Evolutionary conservation across 148 eudicot genomes (phyloP).

Genomic region (Chenopodium berlandieri): DNA sequence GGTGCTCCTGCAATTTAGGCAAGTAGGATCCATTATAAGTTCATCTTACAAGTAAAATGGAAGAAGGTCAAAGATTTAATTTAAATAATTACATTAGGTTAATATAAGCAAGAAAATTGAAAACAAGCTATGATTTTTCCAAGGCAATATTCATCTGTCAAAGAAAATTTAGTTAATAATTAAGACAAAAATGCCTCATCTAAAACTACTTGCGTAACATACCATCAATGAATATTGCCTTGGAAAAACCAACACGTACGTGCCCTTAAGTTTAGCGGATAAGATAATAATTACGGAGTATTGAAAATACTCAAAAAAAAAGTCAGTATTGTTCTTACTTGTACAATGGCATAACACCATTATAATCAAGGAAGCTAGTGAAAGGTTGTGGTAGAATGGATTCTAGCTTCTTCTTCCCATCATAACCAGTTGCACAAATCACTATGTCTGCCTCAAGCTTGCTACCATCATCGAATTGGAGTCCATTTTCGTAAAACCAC

Average conservation of each 20-base stretch:
- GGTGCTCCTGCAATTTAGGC: slow-evolving; percentile 53
- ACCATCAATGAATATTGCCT: too few relatives aligned
- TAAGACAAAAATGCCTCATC: not conserved
- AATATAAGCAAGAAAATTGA: not conserved
- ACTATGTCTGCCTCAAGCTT: slow-evolving; percentile 79
- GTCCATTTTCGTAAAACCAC: slow-evolving; percentile 78
- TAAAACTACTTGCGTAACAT: not conserved
- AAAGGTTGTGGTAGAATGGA: slow-evolving; percentile 73
- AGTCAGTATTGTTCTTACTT: slow-evolving; percentile 35
- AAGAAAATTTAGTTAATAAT: too few relatives aligned
- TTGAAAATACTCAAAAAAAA: too few relatives aligned
- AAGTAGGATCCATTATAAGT: not conserved
- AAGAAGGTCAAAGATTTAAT: not conserved
- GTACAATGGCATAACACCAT: slow-evolving; percentile 84
- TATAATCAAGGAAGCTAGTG: slow-evolving; percentile 55
- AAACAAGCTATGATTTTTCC: not conserved
- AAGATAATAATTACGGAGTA: too few relatives aligned
- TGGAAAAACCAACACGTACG: too few relatives aligned
- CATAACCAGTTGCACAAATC: slow-evolving; percentile 82
- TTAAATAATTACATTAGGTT: not conserved
- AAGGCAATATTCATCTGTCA: not conserved
- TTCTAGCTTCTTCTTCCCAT: slow-evolving; percentile 70
- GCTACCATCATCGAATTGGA: slow-evolving; percentile 63
- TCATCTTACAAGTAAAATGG: too few relatives aligned
- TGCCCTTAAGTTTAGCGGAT: too few relatives aligned